Evolutionary conservation across 768 basidiomycete species (phyloP).

Genomic region (Kwoniella shandongensis): DNA sequence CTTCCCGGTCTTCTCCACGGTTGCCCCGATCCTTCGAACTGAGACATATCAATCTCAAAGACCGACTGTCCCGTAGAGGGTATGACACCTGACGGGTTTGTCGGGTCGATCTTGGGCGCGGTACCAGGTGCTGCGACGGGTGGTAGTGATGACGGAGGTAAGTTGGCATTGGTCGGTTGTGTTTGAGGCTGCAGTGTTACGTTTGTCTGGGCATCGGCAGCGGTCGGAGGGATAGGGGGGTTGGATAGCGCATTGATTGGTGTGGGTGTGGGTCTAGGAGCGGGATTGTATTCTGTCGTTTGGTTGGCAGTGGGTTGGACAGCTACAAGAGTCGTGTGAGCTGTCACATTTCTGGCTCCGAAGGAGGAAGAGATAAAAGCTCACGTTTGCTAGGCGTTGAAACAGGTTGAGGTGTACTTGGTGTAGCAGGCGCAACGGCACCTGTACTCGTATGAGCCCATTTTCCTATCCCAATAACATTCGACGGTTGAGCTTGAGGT

Average conservation of each 20-base stretch:
- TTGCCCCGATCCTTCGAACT: slow-evolving; percentile 64
- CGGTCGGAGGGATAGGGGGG: slow-evolving; percentile 32
- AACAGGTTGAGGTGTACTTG: slow-evolving; percentile 11
- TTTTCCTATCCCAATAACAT: slow-evolving; percentile 48
- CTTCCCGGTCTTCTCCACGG: slow-evolving; percentile 89
- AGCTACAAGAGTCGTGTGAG: not conserved
- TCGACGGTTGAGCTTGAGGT: slow-evolving; percentile 32
- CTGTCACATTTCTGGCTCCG: not conserved
- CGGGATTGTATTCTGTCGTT: slow-evolving; percentile 51
- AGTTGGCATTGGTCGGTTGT: slow-evolving; percentile 24
- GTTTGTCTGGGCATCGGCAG: slow-evolving; percentile 26
- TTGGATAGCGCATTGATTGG: slow-evolving; percentile 19
- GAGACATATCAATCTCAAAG: slow-evolving; percentile 72
- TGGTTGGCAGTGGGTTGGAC: slow-evolving; percentile 30
- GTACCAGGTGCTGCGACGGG: slow-evolving; percentile 57
- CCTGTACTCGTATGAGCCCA: slow-evolving; percentile 46
- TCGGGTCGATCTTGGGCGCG: slow-evolving; percentile 73
- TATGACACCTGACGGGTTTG: slow-evolving; percentile 67
- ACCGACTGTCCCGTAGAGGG: slow-evolving; percentile 58
- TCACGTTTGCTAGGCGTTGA: slow-evolving; percentile 7
- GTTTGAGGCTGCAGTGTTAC: slow-evolving; percentile 22
- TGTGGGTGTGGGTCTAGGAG: slow-evolving; percentile 31
- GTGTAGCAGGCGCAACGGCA: slow-evolving; percentile 16
- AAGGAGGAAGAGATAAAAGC: not conserved
- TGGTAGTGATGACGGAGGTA: slow-evolving; percentile 46